phyloP scores from a whole-genome alignment of 495 filamentous ascomycete species.

The Xanthoparmelia taractica region DNA sequence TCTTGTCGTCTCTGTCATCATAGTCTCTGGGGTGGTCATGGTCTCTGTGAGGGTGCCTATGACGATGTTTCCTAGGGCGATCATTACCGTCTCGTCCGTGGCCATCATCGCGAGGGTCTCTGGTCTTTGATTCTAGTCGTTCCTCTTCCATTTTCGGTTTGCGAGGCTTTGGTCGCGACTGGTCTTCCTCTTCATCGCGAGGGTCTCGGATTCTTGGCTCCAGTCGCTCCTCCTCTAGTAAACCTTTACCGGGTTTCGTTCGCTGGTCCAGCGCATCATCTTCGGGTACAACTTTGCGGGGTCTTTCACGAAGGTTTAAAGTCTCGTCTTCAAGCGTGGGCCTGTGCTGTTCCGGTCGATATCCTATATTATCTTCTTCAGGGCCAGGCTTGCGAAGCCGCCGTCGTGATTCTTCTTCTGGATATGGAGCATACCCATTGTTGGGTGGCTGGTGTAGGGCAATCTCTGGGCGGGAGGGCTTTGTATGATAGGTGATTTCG shows the following conservation, averaged over 20 bases:
- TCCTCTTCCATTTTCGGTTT: conserved; percentile 20
- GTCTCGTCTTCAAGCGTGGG: background rate
- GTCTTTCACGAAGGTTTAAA: background rate
- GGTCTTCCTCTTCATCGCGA: conserved; percentile 13
- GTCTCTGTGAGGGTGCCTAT: conserved; percentile 19
- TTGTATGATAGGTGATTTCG: conserved; percentile 16
- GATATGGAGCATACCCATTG: conserved; percentile 20
- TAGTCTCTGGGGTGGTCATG: conserved; percentile 15
- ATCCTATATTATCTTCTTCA: conserved; percentile 16
- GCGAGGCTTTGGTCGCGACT: conserved; percentile 4
- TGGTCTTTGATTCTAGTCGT: conserved; percentile 6
- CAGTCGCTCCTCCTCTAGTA: conserved; percentile 18
- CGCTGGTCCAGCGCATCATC: background rate
- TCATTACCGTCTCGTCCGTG: conserved; percentile 18
- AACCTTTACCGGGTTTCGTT: conserved; percentile 7
- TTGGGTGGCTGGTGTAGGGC: conserved; percentile 19
- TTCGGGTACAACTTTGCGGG: background rate
- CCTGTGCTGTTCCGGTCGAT: conserved; percentile 4
- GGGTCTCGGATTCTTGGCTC: conserved; percentile 8
- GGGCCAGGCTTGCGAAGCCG: conserved; percentile 20
- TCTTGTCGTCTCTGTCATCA: conserved; percentile 12
- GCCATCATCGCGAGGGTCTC: conserved; percentile 30
- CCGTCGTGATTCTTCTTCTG: conserved; percentile 18
- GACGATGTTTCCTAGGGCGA: conserved; percentile 18
- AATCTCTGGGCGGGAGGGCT: conserved; percentile 11